Evolutionary conservation across 768 basidiomycete species (phyloP).

Genomic region (Hygrophorus pudorinus): DNA sequence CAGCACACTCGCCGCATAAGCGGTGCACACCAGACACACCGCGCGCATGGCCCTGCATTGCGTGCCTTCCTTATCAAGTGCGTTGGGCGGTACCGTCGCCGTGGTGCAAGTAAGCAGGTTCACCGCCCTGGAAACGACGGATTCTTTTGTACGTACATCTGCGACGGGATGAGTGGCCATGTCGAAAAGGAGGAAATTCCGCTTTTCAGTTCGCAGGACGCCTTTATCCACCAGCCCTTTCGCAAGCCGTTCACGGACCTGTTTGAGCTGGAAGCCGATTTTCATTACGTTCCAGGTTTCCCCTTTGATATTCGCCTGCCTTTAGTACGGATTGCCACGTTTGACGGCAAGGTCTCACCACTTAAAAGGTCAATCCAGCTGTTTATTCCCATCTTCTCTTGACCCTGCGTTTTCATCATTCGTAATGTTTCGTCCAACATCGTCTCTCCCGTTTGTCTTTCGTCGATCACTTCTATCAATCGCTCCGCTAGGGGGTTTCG

Average conservation of each 20-base stretch:
- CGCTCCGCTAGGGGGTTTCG: conserved; percentile 72
- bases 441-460: conserved; percentile 90
- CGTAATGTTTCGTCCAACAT: conserved; percentile 91
- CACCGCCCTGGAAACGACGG: conserved; percentile 66
- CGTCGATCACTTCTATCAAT: conserved; percentile 85
- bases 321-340: too few relatives aligned
- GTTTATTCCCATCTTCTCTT: conserved; percentile 71
- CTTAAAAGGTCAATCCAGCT: conserved; percentile 93
- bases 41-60: conserved; percentile 75
- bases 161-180: conserved; percentile 99
- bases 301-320: too few relatives aligned
- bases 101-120: conserved; percentile 77
- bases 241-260: conserved; percentile 94
- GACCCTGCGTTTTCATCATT: conserved; percentile 83
- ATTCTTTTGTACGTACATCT: conserved; percentile 84
- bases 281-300: conserved; percentile 99
- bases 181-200: conserved; percentile 97
- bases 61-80: conserved; percentile 67
- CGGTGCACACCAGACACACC: conserved; percentile 81
- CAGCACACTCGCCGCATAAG: conserved; percentile 90
- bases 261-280: conserved; percentile 97
- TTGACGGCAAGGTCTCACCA: conserved; percentile 43
- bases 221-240: conserved; percentile 98
- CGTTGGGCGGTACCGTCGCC: conserved; percentile 63
- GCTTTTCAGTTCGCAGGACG: conserved; percentile 96